A percentile compares a stretch with the other conserved stretches of the same genome.
Evolutionary conservation across 1,284 basidiomycete species (phyloP).

Genomic region (Flammula alnicola): DNA sequence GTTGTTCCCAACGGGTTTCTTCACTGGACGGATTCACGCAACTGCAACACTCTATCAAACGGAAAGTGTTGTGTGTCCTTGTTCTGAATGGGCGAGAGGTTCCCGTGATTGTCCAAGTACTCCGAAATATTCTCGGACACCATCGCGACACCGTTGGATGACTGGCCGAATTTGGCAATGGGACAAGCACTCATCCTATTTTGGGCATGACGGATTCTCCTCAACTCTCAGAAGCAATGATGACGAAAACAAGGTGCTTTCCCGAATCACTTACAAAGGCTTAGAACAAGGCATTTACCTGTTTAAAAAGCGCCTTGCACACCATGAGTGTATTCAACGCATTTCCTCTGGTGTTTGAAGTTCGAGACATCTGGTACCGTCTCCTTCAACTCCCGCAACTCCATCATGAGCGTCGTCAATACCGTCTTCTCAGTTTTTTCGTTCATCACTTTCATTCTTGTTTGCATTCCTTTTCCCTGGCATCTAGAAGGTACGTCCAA

Average conservation of each 20-base stretch:
- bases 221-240: slow-evolving; percentile 18
- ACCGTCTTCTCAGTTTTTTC: slow-evolving; percentile 49
- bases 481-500: slow-evolving; percentile 45
- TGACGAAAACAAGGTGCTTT: slow-evolving; percentile 15
- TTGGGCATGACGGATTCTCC: slow-evolving; percentile 4
- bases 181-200: slow-evolving; percentile 19
- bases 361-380: slow-evolving; percentile 7
- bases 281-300: slow-evolving; percentile 11
- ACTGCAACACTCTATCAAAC: too few relatives aligned
- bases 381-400: slow-evolving; percentile 5
- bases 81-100: too few relatives aligned
- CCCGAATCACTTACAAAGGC: slow-evolving; percentile 20
- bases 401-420: slow-evolving; percentile 28
- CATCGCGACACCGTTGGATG: too few relatives aligned
- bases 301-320: slow-evolving; percentile 18
- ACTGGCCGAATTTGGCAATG: slow-evolving; percentile 4
- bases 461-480: slow-evolving; percentile 55
- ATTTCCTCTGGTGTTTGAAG: slow-evolving; percentile 9
- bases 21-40: too few relatives aligned
- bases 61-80: too few relatives aligned
- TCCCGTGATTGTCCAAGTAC: too few relatives aligned
- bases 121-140: too few relatives aligned
- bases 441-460: slow-evolving; percentile 47
- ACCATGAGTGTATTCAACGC: slow-evolving; percentile 7
- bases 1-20: too few relatives aligned